Percentiles rank a stretch among this genome's conserved stretches.
phyloP scores from a whole-genome alignment of 2,329 filamentous ascomycete genomes.

The Thielaviopsis ethacetica region DNA sequence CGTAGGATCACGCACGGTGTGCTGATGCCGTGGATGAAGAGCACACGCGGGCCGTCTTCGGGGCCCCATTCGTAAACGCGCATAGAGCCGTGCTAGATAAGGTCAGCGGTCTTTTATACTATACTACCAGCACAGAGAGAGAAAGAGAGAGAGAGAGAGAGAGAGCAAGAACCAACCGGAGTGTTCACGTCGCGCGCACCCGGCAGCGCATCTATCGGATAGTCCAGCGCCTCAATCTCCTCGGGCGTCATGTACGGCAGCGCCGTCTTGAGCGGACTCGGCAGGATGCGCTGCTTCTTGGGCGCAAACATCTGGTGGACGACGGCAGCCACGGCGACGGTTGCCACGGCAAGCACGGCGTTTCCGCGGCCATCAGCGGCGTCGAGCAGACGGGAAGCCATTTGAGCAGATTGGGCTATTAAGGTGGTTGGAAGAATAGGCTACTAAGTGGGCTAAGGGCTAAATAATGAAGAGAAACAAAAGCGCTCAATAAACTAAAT shows the following conservation, averaged over 20 bases:
- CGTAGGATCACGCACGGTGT: slow-evolving; percentile 62
- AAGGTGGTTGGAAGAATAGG: background rate
- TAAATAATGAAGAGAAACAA: background rate
- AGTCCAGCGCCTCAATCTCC: slow-evolving; percentile 27
- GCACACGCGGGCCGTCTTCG: slow-evolving; percentile 51
- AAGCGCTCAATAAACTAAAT: background rate
- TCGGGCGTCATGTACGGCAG: slow-evolving; percentile 21
- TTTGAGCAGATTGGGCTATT: background rate
- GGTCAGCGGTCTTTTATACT: background rate
- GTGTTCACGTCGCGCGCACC: slow-evolving; percentile 58
- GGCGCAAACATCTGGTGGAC: slow-evolving; percentile 25
- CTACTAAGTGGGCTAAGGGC: background rate
- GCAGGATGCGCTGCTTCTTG: slow-evolving; percentile 22
- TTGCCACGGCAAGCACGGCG: slow-evolving; percentile 26
- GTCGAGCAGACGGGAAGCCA: slow-evolving; percentile 7
- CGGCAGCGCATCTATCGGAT: slow-evolving; percentile 53
- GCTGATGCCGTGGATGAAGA: slow-evolving; percentile 71
- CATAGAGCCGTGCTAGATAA: slow-evolving; percentile 47
- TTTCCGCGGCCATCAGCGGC: slow-evolving; percentile 2
- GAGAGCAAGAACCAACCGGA: slow-evolving; percentile 28
- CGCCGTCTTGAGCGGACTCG: slow-evolving; percentile 28
- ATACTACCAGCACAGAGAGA: background rate
- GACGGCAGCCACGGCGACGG: slow-evolving; percentile 23
- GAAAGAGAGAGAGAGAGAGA: background rate
- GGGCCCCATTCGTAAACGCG: slow-evolving; percentile 75